Evolutionary conservation across 169 alveolate genomes (phyloP), one percentile per base, ranked within the genome.

Genomic region (Eimeria acervulina): DNA sequence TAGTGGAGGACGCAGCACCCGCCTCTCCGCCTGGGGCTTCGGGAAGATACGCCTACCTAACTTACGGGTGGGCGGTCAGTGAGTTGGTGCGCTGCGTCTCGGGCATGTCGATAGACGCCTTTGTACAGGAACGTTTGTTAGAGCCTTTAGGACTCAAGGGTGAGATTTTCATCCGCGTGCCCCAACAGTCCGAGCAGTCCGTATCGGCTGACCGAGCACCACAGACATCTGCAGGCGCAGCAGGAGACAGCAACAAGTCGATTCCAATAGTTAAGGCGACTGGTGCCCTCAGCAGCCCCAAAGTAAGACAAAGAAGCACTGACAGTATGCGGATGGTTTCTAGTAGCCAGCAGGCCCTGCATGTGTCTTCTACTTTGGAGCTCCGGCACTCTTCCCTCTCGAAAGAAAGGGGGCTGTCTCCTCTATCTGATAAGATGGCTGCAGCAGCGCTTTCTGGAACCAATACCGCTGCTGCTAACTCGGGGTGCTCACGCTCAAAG

Each of bases 1-100:
- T 97, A 28, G 95, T 96, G 38, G 97, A 96, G 59, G 97, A 96
- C 84, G 94, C 98, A 23, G 19, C 95, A 6, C 96, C 95, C 8
- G 95, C 78, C 3, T 36, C 78, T 31, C 70, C 72, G 19, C 91
- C 95, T 26, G 96, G 96, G 44, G 63, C 72, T 40, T 47, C 31
- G 23, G 97, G 97, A 38, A 36, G 96, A 42, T 95, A 95, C 66
- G 95, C 97, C 38, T 95, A 95, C 81, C 88, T 95, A 59, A 88
- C 96, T 1, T 83, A 81, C 81, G 97, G 97, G 83, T 95, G 97
- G 97, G 95, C 89, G 8, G 88, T 95, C 31, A 91, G 96, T 44
- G 97, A 95, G 59, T 51, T 95, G 92, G 96, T 95, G 66, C 85
- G 88, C n/a, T 85, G 91, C 33, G 95, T 93, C 12, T 72, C 97